phyloP scores from a whole-genome alignment of 176 grass and related monocot species.

The Cenchrus americanus region DNA sequence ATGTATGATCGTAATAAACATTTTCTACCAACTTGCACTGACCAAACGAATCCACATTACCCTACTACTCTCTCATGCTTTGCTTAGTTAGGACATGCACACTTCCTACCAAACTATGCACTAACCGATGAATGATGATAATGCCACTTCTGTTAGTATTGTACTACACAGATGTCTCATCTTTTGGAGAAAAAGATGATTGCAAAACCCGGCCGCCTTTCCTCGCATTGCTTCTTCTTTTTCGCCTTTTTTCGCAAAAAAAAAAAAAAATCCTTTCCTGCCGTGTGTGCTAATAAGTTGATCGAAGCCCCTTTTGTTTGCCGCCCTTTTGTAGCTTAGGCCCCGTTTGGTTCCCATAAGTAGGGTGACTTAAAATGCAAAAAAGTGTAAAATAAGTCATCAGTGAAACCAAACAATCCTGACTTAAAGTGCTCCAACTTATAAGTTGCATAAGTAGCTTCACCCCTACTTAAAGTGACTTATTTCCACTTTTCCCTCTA shows the following conservation, averaged over 20 bases:
- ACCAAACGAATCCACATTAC: too few species aligned
- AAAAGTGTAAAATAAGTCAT: too few species aligned
- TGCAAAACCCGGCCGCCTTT: conserved; percentile 33
- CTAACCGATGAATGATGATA: background rate
- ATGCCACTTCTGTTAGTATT: background rate
- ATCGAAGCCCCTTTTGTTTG: conserved; percentile 38
- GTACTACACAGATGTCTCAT: conserved; percentile 1
- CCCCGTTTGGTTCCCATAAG: too few species aligned
- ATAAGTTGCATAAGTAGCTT: too few species aligned
- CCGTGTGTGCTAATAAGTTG: conserved; percentile 36
- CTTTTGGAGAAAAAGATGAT: conserved; percentile 53
- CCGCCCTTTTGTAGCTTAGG: conserved; percentile 18
- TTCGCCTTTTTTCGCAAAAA: conserved; percentile 25
- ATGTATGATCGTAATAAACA: too few species aligned
- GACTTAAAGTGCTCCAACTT: too few species aligned
- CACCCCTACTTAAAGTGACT: too few species aligned
- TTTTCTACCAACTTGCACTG: too few species aligned
- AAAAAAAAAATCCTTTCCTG: too few species aligned
- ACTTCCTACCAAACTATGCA: background rate
- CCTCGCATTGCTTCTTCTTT: conserved; percentile 7
- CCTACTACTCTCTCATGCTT: background rate
- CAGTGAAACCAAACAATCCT: too few species aligned
- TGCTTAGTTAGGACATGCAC: background rate
- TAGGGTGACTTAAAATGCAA: too few species aligned
- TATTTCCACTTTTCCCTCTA: too few species aligned